Conservation (phyloP, 108 stramenopile species). For the Conticribra guillardii region DNA sequence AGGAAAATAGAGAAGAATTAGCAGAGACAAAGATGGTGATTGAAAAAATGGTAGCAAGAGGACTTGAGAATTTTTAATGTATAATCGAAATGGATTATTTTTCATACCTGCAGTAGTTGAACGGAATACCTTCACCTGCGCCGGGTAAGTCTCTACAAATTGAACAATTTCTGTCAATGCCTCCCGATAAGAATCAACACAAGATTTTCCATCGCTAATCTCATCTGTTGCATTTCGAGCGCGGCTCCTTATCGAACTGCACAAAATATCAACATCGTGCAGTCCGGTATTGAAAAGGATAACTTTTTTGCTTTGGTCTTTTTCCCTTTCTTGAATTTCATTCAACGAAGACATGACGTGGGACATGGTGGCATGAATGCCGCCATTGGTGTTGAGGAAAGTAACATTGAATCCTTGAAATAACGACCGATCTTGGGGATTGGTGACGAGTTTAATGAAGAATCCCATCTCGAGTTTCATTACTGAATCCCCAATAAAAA, state of each 20-base stretch:
- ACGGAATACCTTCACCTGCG: constrained; percentile 67
- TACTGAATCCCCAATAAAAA: constrained; percentile 79
- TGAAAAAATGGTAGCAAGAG: neutral
- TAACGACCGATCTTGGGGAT: neutral
- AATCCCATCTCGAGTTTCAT: constrained; percentile 62
- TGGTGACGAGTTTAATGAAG: constrained; percentile 30
- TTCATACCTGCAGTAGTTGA: constrained; percentile 77
- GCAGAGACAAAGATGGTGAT: neutral
- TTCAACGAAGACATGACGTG: constrained; percentile 25
- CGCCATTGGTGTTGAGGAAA: constrained; percentile 48
- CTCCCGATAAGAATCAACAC: constrained; percentile 52
- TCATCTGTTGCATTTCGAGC: constrained; percentile 41
- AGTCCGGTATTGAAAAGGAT: constrained; percentile 78
- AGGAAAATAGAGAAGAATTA: neutral
- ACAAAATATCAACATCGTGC: constrained; percentile 77
- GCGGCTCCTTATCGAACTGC: constrained; percentile 38
- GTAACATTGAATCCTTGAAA: constrained; percentile 19
- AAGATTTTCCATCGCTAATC: constrained; percentile 34
- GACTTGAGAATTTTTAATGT: too few relatives aligned
- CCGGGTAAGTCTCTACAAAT: constrained; percentile 45
- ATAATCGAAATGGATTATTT: neutral
- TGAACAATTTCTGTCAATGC: constrained; percentile 43
- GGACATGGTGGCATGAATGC: constrained; percentile 32
- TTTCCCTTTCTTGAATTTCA: constrained; percentile 15
- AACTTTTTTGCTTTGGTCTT: constrained; percentile 29